Evolutionary conservation across 495 filamentous ascomycete genomes (phyloP), one percentile per base, ranked within the genome.

Genomic region (Bacidia gigantensis): DNA sequence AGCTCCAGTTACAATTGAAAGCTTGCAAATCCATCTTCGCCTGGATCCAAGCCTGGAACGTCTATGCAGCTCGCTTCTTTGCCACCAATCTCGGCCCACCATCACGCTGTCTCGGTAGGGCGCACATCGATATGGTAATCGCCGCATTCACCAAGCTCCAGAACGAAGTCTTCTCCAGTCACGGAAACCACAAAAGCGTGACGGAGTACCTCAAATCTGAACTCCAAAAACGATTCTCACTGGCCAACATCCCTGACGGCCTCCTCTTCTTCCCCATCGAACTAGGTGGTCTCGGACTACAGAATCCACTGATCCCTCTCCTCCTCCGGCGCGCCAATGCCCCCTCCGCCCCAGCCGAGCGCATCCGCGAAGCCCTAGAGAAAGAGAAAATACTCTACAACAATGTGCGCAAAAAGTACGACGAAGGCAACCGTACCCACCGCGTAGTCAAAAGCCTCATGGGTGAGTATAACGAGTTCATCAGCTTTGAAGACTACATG

Each of bases 51-150:
- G 77, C 72, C 2, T 82, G 77, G 73, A 65, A 58, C 32, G 26
- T 42, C 24, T 81, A 77, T 52, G 73, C 71, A 17, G 70, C 69
- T 2, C 70, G 69, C 0, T 82, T 81, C 57, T 79, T 82, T 62
- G 69, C 68, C 26, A 70, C 66, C 51, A 81, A 79, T 43, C 80
- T 82, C 42, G 78, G 77, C 1, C 67, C 74, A 51, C 69, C 76
- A 0, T 75, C 78, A 0, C 68, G 75, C 47, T 80, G 76, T 56
- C 78, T 79, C 51, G 78, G 78, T 0, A 67, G 63, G 29, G 58
- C 66, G 17, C 79, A 81, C 53, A 67, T 81, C 20, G 73, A 80
- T 46, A 66, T 68, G 53, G 75, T 79, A 51, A 67, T 80, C n/a
- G 52, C 59, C 12, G 72, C 75, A 0, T 72, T 79, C 49, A 60